A percentile compares a stretch with the other conserved stretches of the same genome.
phyloP scores from a whole-genome alignment of 78 protist species.

The Planoprotostelium fungivorum region DNA sequence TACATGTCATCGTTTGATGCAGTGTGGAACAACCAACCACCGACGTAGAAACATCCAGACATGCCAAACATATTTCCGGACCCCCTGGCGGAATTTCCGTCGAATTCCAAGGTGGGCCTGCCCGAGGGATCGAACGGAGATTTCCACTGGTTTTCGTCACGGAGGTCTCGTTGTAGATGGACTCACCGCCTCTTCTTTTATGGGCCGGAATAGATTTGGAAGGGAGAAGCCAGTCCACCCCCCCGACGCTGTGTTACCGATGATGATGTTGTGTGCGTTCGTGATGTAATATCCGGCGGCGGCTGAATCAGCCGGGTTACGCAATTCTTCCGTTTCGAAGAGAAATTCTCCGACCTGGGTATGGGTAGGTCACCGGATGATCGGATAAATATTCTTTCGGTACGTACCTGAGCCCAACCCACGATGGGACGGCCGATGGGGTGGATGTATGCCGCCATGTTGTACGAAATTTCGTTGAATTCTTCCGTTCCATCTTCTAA shows the following conservation, averaged over 20 bases:
- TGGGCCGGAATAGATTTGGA: conserved; percentile 37
- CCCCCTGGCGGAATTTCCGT: conserved; percentile 67
- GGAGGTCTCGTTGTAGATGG: too few relatives aligned
- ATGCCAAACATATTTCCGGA: conserved; percentile 38
- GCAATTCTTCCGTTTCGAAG: neutral
- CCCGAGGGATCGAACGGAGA: conserved; percentile 14
- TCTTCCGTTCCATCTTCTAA: conserved; percentile 75
- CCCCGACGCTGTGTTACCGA: conserved; percentile 76
- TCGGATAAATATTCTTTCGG: too few relatives aligned
- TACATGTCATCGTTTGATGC: neutral
- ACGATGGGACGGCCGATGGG: conserved; percentile 49
- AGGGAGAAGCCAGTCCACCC: conserved; percentile 76
- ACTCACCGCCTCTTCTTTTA: neutral
- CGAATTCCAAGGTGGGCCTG: conserved; percentile 38
- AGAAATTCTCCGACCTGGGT: conserved; percentile 29
- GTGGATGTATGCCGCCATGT: conserved; percentile 58
- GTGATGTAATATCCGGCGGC: conserved; percentile 74
- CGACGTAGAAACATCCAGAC: conserved; percentile 67
- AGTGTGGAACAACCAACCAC: conserved; percentile 18
- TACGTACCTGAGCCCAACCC: conserved; percentile 20
- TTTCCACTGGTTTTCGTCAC: neutral
- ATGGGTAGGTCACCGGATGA: neutral
- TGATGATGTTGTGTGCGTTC: conserved; percentile 57
- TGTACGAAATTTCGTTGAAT: conserved; percentile 45
- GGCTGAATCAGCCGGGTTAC: conserved; percentile 68